A percentile compares a stretch with the other conserved stretches of the same genome.
Evolutionary conservation across 768 basidiomycete genomes (phyloP).

Genomic region (Suillus sp.): DNA sequence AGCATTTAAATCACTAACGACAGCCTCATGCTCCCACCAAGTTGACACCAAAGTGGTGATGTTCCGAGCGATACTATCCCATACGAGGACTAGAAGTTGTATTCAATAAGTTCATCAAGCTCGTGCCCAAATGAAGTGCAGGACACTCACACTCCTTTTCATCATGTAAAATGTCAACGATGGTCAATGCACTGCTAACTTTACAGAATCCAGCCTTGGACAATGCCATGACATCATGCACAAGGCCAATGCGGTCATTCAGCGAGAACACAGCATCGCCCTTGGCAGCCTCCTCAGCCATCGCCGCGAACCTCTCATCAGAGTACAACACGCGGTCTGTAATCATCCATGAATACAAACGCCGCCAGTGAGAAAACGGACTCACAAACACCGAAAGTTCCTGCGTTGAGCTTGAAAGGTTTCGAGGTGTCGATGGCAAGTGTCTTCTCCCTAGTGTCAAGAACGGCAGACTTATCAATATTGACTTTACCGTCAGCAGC

Average conservation of each 20-base stretch:
- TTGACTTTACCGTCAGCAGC: slow-evolving; percentile 55
- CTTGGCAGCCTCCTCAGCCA: slow-evolving; percentile 80
- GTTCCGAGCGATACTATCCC: slow-evolving; percentile 66
- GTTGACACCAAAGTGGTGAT: slow-evolving; percentile 56
- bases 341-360: slow-evolving; percentile 12
- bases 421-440: slow-evolving; percentile 74
- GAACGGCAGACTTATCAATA: slow-evolving; percentile 63
- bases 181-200: slow-evolving; percentile 73
- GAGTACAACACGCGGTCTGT: slow-evolving; percentile 86
- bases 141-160: slow-evolving; percentile 74
- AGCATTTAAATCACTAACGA: slow-evolving; percentile 54
- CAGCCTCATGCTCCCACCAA: slow-evolving; percentile 82
- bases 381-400: slow-evolving; percentile 88
- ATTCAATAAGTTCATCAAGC: slow-evolving; percentile 12
- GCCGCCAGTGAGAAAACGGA: slow-evolving; percentile 16
- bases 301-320: slow-evolving; percentile 72
- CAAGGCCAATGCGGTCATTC: slow-evolving; percentile 87
- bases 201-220: slow-evolving; percentile 79
- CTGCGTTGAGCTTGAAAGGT: slow-evolving; percentile 89
- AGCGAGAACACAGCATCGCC: slow-evolving; percentile 65
- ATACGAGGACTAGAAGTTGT: slow-evolving; percentile 68
- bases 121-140: not conserved
- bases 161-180: slow-evolving; percentile 65
- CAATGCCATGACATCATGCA: slow-evolving; percentile 80
- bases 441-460: slow-evolving; percentile 67